Percentiles rank a stretch among this genome's conserved stretches.
Conservation (phyloP, 306 rosid genomes). For the Glycine tomentella region DNA sequence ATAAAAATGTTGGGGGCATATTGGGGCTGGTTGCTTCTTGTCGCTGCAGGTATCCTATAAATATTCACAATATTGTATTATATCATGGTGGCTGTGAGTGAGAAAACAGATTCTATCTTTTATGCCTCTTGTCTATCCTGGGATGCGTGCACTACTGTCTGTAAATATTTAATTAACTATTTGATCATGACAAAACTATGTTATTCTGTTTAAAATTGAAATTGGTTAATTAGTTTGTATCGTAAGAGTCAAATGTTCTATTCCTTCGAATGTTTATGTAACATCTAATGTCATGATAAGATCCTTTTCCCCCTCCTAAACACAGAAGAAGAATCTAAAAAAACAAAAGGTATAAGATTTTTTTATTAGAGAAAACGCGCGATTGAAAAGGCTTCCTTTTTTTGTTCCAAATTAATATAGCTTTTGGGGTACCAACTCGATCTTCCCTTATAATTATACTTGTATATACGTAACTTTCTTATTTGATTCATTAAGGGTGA, state of each 20-base stretch:
- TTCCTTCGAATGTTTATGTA: constrained; percentile 5
- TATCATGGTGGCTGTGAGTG: not conserved
- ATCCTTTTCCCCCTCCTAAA: not conserved
- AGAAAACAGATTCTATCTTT: constrained; percentile 36
- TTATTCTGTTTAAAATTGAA: not conserved
- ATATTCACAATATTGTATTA: constrained; percentile 5
- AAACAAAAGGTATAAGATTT: not conserved
- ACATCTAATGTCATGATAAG: not conserved
- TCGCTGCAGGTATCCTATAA: constrained; percentile 31
- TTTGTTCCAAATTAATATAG: too few species aligned
- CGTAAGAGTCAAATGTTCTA: not conserved
- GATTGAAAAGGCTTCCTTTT: not conserved
- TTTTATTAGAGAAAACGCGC: not conserved
- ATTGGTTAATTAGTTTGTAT: not conserved
- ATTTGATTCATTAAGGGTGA: not conserved
- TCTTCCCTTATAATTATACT: too few species aligned
- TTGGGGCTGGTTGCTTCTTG: constrained; percentile 31
- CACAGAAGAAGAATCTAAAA: not conserved
- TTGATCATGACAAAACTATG: constrained; percentile 8
- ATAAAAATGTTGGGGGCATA: constrained; percentile 22
- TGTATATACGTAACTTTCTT: not conserved
- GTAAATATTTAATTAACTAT: not conserved
- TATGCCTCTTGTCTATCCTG: constrained; percentile 26
- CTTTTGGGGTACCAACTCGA: too few species aligned
- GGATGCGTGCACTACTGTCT: constrained; percentile 2